Conservation (phyloP, 176 grass and related monocot genomes). For the Dactylis glomerata region DNA sequence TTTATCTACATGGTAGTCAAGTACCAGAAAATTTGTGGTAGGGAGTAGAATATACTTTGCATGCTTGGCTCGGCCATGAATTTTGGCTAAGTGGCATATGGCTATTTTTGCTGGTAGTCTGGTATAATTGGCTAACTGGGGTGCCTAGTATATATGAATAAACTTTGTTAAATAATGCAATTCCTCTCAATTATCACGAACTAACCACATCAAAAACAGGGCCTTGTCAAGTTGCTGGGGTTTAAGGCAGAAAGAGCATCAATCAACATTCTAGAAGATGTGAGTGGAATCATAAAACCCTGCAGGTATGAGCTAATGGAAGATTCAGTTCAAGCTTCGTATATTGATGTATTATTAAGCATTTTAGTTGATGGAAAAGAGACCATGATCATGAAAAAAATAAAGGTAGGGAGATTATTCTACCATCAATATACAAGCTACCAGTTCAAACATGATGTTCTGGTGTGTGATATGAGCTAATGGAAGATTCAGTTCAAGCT, state of each 20-base stretch:
- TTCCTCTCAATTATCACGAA: not conserved
- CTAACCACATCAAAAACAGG: not conserved
- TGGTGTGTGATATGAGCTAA: not conserved
- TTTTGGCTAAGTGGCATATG: too few relatives aligned
- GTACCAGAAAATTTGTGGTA: too few relatives aligned
- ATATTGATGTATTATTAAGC: too few relatives aligned
- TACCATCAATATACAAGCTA: not conserved
- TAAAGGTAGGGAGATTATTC: not conserved
- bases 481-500: not conserved
- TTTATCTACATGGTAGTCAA: too few relatives aligned
- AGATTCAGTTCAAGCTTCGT: too few relatives aligned
- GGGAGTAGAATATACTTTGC: too few relatives aligned
- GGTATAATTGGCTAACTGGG: not conserved
- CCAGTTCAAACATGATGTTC: not conserved
- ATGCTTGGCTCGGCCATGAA: too few relatives aligned
- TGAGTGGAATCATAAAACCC: slow-evolving; percentile 26
- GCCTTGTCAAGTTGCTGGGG: not conserved
- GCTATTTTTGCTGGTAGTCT: too few relatives aligned
- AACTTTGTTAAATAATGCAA: not conserved
- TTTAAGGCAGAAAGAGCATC: not conserved
- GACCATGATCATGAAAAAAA: not conserved
- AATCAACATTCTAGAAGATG: slow-evolving; percentile 24
- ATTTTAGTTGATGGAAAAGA: not conserved
- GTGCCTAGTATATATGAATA: not conserved
- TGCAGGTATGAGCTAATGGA: slow-evolving; percentile 32